phyloP scores from a whole-genome alignment of 2,329 filamentous ascomycete genomes.

The Monilinia fructigena region DNA sequence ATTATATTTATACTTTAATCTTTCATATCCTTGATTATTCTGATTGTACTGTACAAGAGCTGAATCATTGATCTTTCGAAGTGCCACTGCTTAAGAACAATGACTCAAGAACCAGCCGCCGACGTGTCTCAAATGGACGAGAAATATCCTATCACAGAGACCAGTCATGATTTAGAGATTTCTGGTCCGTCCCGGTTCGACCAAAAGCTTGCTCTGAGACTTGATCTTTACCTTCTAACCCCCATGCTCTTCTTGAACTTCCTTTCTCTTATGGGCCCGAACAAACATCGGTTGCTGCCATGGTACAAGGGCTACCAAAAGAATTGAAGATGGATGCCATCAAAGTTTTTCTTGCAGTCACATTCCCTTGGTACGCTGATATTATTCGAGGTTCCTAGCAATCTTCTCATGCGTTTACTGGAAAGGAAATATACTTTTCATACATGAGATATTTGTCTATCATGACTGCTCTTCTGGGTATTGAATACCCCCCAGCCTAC shows the following conservation, averaged over 20 bases:
- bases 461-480: constrained; percentile 21
- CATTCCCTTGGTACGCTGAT: constrained; percentile 47
- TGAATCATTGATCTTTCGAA: background rate
- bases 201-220: constrained; percentile 22
- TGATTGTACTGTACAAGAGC: background rate
- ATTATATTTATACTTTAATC: background rate
- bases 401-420: constrained; percentile 41
- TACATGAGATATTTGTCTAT: constrained; percentile 35
- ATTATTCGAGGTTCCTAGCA: constrained; percentile 29
- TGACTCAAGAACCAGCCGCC: background rate
- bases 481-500: background rate
- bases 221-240: constrained; percentile 29
- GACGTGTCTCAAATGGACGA: constrained; percentile 9
- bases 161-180: background rate
- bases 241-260: constrained; percentile 39
- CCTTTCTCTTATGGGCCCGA: constrained; percentile 25
- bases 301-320: constrained; percentile 31
- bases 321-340: constrained; percentile 33
- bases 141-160: constrained; percentile 6
- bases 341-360: constrained; percentile 39
- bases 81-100: background rate
- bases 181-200: constrained; percentile 15
- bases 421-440: constrained; percentile 24
- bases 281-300: constrained; percentile 25
- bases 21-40: background rate